Base-by-base conservation (phyloP, 345 rosid genomes). In the Trapa bicornis region DNA sequence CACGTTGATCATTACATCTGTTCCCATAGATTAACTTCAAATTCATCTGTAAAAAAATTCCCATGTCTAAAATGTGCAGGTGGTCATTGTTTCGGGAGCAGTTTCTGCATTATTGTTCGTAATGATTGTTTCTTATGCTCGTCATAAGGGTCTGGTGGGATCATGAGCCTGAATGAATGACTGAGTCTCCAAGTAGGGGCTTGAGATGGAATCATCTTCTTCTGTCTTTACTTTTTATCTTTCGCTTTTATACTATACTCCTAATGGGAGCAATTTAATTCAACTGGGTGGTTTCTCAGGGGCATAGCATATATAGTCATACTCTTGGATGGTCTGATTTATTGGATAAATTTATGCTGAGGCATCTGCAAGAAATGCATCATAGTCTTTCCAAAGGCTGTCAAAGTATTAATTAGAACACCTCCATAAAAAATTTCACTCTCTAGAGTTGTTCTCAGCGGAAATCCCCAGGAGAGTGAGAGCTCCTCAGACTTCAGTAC, bases 71-170 rank as follows among this genome's bases (percentile, higher is more conserved):
- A 42, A 43, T 66, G 71, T 35, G 66, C 67, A 93, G 98, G 98
- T 93, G 54, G 89, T 90, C 67, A 77, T 79, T 12, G 9, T 78
- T 13, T 47, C 92, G 0, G 96, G 89, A 61, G 22, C 68, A 15
- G 0, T 80, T 32, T 85, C 73, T 66, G 77, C 81, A 13, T 1
- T 73, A 41, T 0, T 85, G 63, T 94, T 91, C 69, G 5, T 83
- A 57, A 15, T 82, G 54, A 78, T 89, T 33, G 84, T 91, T 79
- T 81, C 96, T 1, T 91, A 86, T 67, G 96, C 99, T 65, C 87
- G 96, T 61, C 75, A 76, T 77, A 94, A 94, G 80, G 95, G 97
- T 42, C 80, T 91, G 67, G 88, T 94, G 16, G 97, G 99, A 73
- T 87, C 97, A 64, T 94, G 83, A 86, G 56, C 22, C 16, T 35